Evolutionary conservation across 1,284 basidiomycete species (phyloP), one percentile per base, ranked within the genome.

Genomic region (Sanguinoderma infundibulare): DNA sequence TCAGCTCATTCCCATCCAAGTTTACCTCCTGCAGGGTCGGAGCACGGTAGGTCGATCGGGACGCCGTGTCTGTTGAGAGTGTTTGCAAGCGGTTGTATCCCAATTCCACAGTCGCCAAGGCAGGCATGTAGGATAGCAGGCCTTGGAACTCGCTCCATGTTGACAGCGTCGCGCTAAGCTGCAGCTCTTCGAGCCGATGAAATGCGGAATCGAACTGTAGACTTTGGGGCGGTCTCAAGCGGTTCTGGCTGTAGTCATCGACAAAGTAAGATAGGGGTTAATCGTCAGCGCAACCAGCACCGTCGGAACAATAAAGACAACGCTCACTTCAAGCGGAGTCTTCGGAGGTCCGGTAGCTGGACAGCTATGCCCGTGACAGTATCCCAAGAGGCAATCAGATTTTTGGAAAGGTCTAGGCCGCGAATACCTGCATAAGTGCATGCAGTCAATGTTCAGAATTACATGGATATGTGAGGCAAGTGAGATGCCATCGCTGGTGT

Each of bases 401-500:
- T 96, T 40, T 81, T 80, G 14, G 95, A 96, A 26, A 99, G 79
- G 75, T 98, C 92, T 32, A 99, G 80, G 20, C 86, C 87, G 8
- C 84, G 83, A 28, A 98, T 81, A 69, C 85, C 95, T 97, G 74
- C 46, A 42, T 36, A 35, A 26, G 28, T 40, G 5, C 38, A 52
- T 5, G 30, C 4, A 46, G 38, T 50, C 38, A 60, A 15, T 12
- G 26, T 7, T 40, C 8, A 32, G 30, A 51, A 36, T 15, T 35
- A 24, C 32, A 6, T 24, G 32, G 17, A 49, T 32, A 6, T n/a
- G 24, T 20, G 7, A 35, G 34, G 5, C 7, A 8, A 32, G 3
- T 36, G 20, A 36, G 50, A 38, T 36, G 50, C 30, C 5, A 35
- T 51, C 50, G 50, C 32, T 24, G 28, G 34, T 35, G 34, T 35